phyloP scores from a whole-genome alignment of 208 protist genomes.

The Trypanosoma avium region DNA sequence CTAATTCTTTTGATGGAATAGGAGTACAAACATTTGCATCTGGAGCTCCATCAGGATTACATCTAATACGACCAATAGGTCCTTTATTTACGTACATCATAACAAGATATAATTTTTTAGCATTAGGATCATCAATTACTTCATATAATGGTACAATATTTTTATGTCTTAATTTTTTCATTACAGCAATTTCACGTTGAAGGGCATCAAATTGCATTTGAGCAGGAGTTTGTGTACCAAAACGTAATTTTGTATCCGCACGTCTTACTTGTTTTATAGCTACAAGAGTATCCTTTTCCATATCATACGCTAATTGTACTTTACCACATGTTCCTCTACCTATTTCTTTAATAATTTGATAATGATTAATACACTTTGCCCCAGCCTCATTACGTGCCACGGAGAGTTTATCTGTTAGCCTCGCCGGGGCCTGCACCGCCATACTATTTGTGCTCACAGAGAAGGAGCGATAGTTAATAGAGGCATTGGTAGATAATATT shows the following conservation, averaged over 20 bases:
- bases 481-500: not conserved
- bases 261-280: constrained; percentile 78
- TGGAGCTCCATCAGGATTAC: constrained; percentile 11
- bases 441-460: constrained; percentile 10
- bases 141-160: constrained; percentile 95
- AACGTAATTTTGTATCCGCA: constrained; percentile 22
- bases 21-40: constrained; percentile 39
- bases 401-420: constrained; percentile 22
- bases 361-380: constrained; percentile 69
- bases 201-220: constrained; percentile 44
- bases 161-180: constrained; percentile 95
- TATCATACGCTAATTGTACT: constrained; percentile 64
- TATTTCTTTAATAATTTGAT: constrained; percentile 69
- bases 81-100: constrained; percentile 91
- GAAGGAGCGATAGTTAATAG: not conserved
- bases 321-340: constrained; percentile 67
- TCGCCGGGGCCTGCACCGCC: not conserved
- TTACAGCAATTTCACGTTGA: constrained; percentile 91
- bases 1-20: constrained; percentile 36
- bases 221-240: constrained; percentile 27
- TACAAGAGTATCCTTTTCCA: constrained; percentile 38
- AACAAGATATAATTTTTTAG: constrained; percentile 90
- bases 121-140: constrained; percentile 94
- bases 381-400: constrained; percentile 19
- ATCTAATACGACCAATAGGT: constrained; percentile 43